Base-by-base conservation (phyloP, 805 yeast genomes). In the Soucietia sequanensis region DNA sequence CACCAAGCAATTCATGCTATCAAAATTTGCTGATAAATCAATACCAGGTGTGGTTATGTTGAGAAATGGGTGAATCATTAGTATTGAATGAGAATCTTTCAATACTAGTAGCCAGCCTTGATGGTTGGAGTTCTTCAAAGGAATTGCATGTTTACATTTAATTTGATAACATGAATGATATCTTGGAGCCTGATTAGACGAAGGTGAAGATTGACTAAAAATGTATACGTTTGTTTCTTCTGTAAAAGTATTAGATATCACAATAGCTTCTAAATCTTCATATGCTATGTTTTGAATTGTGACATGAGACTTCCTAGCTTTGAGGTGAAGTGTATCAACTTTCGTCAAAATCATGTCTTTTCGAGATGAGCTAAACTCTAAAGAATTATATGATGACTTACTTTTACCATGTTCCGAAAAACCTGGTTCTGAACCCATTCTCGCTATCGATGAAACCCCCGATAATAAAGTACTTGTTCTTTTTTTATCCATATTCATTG, bases 311-410 rank as follows among this genome's bases (percentile, higher is more conserved):
- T 53, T 41, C n/a, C 59, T 50, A 4, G 61, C 60, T 13, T 55
- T 52, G 9, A 58, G 25, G 33, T 52, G 62, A 25, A 67, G 58
- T 1, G 74, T 56, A 12, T 78, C 79, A 2, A 84, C 56, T 48
- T 73, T 76, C 0, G 89, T 78, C 40, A 86, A 60, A n/a, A 82
- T 80, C 48, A 82, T 71, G 53, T 87, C 95, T 46, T 83, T 85
- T 25, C 78, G 62, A 15, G 76, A 54, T 4, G 54, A 44, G 5
- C 62, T 52, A 5, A 57, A 42, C 23, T 68, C 78, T 37, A 53
- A 35, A 10, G 41, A 39, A 11, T 35, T 33, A 8, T 31, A 34
- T 16, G 34, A 20, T 8, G 39, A 15, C 32, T 28, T 48, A 26
- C 39, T 42, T 23, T 56, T 60, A 10, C 51, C 25, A 3, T 44